Conservation (phyloP, 495 filamentous ascomycete species). For the Penicillium turbatum region DNA sequence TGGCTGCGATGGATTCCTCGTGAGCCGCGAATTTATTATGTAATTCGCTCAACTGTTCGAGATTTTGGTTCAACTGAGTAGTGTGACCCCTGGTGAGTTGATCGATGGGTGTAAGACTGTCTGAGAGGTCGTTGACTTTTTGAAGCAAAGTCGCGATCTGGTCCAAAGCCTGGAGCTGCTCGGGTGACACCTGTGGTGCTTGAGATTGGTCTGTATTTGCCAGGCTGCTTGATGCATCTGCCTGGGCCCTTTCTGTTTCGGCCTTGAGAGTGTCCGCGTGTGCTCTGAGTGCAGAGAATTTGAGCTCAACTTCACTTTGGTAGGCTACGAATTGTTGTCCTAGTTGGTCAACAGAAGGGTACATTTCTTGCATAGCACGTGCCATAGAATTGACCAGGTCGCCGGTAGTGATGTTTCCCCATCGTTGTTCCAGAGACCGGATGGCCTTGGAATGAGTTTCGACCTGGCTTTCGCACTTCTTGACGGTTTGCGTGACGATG, state of each 20-base stretch:
- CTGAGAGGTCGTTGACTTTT: background rate
- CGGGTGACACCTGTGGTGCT: background rate
- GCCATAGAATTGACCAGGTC: constrained; percentile 33
- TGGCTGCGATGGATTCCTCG: background rate
- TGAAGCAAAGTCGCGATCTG: background rate
- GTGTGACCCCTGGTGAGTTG: background rate
- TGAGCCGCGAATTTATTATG: background rate
- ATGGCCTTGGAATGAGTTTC: constrained; percentile 20
- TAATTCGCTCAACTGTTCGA: background rate
- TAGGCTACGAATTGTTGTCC: background rate
- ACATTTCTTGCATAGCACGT: constrained; percentile 36
- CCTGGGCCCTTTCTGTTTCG: background rate
- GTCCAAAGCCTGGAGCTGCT: background rate
- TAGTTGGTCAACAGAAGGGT: constrained; percentile 19
- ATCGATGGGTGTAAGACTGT: background rate
- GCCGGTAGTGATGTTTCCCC: constrained; percentile 32
- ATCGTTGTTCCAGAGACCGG: constrained; percentile 39
- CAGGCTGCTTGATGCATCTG: background rate
- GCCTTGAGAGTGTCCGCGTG: background rate
- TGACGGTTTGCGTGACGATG: background rate
- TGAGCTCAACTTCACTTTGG: background rate
- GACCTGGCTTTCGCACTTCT: background rate
- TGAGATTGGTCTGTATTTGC: background rate
- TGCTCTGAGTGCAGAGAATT: background rate
- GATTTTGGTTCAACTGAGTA: background rate